Base-by-base conservation (phyloP, 768 basidiomycete species). In the Crepidotus variabilis region DNA sequence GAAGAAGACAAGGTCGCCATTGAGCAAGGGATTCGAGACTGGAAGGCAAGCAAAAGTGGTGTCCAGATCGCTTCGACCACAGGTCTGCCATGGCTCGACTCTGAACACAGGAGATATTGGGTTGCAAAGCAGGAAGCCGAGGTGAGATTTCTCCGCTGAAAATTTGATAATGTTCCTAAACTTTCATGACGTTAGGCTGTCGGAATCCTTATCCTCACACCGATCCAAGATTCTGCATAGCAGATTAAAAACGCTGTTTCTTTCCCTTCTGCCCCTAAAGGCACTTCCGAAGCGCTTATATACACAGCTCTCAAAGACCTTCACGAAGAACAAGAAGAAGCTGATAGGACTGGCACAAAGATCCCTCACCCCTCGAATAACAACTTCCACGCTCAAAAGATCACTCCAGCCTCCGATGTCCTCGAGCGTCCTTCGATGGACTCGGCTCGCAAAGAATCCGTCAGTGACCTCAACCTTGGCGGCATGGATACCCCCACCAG, bases 51-150 rank as follows among this genome's bases (percentile, higher is more conserved):
- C 50, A 76, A 80, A 52, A 74, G 73, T 43, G 85, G 87, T 2
- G 72, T 82, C 33, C 86, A 88, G 69, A 76, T 89, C 33, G 79
- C 78, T 0, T 75, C 78, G 72, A 78, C 74, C 0, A 75, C 76
- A 1, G 66, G 80, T 43, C 71, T 77, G 53, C 84, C 84, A 0
- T 86, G 81, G 78, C 65, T 79, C 7, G 84, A 86, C 63, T 66
- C 72, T 23, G 71, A 76, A 46, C 82, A 86, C 62, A 72, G 85
- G 22, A 71, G 76, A 11, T 86, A 85, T 67, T 87, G 82, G 76
- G 60, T 81, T 8, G 83, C 84, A 0, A 69, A 69, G 47, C 69
- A 78, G 54, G 70, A 67, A 14, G 70, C 61, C 2, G 61, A 69
- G 59, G 71, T 67, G 35, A 20, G 59, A 13, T 47, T 11, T 13